A percentile compares a stretch with the other conserved stretches of the same genome.
These are phyloP conservation scores for Trichoderma gamsii DNA, from an alignment of 495 filamentous ascomycete genomes.

Conservation along the genomic window DNA sequence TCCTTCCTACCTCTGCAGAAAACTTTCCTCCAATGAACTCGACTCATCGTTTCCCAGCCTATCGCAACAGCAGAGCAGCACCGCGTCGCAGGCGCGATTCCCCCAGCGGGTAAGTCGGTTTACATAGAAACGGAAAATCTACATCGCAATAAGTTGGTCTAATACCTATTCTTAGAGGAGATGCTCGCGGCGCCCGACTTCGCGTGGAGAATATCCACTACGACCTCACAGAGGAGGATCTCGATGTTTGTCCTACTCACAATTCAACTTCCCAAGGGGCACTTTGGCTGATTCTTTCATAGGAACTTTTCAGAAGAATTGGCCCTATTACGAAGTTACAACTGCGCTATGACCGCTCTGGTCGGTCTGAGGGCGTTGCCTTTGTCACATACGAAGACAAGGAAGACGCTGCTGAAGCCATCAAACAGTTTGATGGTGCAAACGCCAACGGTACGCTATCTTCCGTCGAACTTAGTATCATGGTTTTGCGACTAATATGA, in stretches of 20 bases:
- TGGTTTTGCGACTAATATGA: background rate
- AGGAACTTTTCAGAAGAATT: slow-evolving; percentile 79
- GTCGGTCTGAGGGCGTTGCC: slow-evolving; percentile 80
- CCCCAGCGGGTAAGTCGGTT: slow-evolving; percentile 28
- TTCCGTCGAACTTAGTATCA: background rate
- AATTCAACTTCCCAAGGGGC: background rate
- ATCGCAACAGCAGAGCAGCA: slow-evolving; percentile 27
- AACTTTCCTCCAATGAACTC: slow-evolving; percentile 16
- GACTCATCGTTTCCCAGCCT: slow-evolving; percentile 29
- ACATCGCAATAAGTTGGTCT: background rate
- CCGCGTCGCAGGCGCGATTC: slow-evolving; percentile 37
- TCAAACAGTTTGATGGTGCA: slow-evolving; percentile 79
- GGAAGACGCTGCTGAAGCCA: slow-evolving; percentile 65
- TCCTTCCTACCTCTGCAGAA: background rate
- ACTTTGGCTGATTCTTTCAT: slow-evolving; percentile 18
- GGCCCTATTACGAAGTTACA: slow-evolving; percentile 64
- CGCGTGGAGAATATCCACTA: slow-evolving; percentile 91
- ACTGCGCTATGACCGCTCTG: slow-evolving; percentile 81
- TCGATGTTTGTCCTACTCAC: slow-evolving; percentile 53
- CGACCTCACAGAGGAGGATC: slow-evolving; percentile 80
- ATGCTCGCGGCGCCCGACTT: slow-evolving; percentile 60
- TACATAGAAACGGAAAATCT: too few species aligned
- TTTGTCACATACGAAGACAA: slow-evolving; percentile 71
- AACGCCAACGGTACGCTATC: slow-evolving; percentile 69
- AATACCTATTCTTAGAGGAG: slow-evolving; percentile 15